Evolutionary conservation across 1,284 basidiomycete species (phyloP).

Genomic region (Ustilago curta): DNA sequence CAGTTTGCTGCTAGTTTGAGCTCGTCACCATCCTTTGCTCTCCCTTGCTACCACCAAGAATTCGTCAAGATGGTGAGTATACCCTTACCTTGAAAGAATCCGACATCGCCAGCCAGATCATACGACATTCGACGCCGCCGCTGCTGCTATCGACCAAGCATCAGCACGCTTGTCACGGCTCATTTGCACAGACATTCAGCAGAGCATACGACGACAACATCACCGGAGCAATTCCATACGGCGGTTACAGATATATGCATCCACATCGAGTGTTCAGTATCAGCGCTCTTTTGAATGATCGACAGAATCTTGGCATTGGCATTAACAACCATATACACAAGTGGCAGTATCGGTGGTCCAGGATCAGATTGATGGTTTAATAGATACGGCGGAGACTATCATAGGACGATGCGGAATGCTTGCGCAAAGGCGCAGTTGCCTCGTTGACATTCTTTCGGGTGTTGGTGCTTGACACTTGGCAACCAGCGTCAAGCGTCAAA

Average conservation of each 20-base stretch:
- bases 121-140: conserved; percentile 19
- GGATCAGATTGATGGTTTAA: background rate
- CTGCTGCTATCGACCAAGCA: background rate
- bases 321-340: background rate
- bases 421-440: too few species aligned
- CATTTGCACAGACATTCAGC: background rate
- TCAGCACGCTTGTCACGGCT: background rate
- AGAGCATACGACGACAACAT: background rate
- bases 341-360: background rate
- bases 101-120: conserved; percentile 30
- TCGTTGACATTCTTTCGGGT: too few species aligned
- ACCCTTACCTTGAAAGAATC: conserved; percentile 10
- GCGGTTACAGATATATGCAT: background rate
- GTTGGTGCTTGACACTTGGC: too few species aligned
- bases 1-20: conserved; percentile 29
- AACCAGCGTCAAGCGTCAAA: too few species aligned
- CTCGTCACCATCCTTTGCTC: conserved; percentile 42
- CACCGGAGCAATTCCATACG: background rate
- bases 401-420: too few species aligned
- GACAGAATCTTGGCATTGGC: background rate
- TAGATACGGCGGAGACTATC: too few species aligned
- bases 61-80: conserved; percentile 57
- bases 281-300: background rate
- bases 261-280: background rate
- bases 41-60: conserved; percentile 53